A percentile compares a stretch with the other conserved stretches of the same genome.
Conservation (phyloP, 2,329 filamentous ascomycete genomes). For the Curvularia eragrostidis region DNA sequence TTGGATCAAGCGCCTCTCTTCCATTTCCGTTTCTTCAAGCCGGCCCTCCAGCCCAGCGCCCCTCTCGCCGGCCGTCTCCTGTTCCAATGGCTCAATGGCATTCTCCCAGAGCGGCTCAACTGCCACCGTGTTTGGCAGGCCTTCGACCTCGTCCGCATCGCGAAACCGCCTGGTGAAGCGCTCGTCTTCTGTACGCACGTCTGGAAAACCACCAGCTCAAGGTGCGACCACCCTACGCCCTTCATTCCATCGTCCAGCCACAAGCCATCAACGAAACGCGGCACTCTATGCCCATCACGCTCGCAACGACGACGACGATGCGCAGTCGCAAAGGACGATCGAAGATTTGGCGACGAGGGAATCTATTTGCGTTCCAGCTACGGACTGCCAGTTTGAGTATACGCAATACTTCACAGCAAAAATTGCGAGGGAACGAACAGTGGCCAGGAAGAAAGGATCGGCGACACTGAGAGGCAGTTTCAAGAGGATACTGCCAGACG, state of each 20-base stretch:
- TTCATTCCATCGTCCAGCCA: slow-evolving; percentile 74
- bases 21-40: slow-evolving; percentile 69
- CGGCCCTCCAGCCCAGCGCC: slow-evolving; percentile 69
- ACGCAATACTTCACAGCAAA: slow-evolving; percentile 49
- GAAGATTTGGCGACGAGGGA: slow-evolving; percentile 34
- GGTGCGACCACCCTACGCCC: slow-evolving; percentile 68
- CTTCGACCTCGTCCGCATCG: slow-evolving; percentile 53
- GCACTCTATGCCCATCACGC: slow-evolving; percentile 65
- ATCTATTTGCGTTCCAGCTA: slow-evolving; percentile 23
- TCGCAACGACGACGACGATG: not conserved
- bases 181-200: slow-evolving; percentile 62
- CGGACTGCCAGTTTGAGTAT: slow-evolving; percentile 43
- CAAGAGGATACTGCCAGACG: slow-evolving; percentile 54
- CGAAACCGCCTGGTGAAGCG: slow-evolving; percentile 83
- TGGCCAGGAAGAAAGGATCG: slow-evolving; percentile 52
- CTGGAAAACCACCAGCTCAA: slow-evolving; percentile 54
- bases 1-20: slow-evolving; percentile 75
- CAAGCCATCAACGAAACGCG: slow-evolving; percentile 78
- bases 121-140: slow-evolving; percentile 65
- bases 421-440: slow-evolving; percentile 43
- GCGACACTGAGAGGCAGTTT: slow-evolving; percentile 48
- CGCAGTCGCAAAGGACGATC: slow-evolving; percentile 36
- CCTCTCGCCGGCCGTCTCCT: slow-evolving; percentile 69
- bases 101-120: slow-evolving; percentile 62
- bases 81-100: slow-evolving; percentile 64